Percentiles rank a stretch among this genome's conserved stretches.
Evolutionary conservation across 1,284 basidiomycete species (phyloP).

Genomic region (Leucoagaricus sp.): DNA sequence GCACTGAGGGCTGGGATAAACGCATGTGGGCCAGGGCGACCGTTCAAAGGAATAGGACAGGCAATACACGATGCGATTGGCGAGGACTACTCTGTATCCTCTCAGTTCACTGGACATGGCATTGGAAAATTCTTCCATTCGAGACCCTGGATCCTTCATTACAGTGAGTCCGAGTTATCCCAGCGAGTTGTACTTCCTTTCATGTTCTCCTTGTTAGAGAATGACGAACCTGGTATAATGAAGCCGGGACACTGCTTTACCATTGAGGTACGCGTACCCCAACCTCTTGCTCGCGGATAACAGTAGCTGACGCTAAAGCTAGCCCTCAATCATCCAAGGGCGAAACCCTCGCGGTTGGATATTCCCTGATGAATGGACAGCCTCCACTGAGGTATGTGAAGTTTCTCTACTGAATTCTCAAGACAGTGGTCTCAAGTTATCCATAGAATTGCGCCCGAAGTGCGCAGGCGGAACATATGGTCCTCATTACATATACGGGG

Average conservation of each 20-base stretch:
- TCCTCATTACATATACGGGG: constrained; percentile 78
- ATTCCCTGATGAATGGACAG: constrained; percentile 90
- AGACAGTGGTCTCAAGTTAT: neutral
- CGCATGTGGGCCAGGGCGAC: constrained; percentile 76
- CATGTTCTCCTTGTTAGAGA: constrained; percentile 46
- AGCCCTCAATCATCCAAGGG: constrained; percentile 83
- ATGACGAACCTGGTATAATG: constrained; percentile 81
- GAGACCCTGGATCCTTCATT: constrained; percentile 83
- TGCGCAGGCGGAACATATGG: constrained; percentile 87
- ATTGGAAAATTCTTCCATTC: constrained; percentile 86
- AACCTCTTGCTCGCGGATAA: neutral
- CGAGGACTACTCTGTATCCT: constrained; percentile 58
- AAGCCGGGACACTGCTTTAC: constrained; percentile 85
- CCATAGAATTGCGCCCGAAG: constrained; percentile 69
- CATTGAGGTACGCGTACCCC: constrained; percentile 60
- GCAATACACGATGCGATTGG: constrained; percentile 65
- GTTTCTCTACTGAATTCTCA: neutral
- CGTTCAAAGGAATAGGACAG: constrained; percentile 73
- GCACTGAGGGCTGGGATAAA: constrained; percentile 75
- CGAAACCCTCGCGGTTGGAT: constrained; percentile 65
- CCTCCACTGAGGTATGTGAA: constrained; percentile 71
- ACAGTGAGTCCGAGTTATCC: constrained; percentile 24
- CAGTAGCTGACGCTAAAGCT: neutral
- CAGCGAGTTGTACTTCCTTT: neutral
- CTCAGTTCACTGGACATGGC: constrained; percentile 83